Evolutionary conservation across 495 filamentous ascomycete species (phyloP), one percentile per base, ranked within the genome.

Genomic region (Penicillium bovifimosum): DNA sequence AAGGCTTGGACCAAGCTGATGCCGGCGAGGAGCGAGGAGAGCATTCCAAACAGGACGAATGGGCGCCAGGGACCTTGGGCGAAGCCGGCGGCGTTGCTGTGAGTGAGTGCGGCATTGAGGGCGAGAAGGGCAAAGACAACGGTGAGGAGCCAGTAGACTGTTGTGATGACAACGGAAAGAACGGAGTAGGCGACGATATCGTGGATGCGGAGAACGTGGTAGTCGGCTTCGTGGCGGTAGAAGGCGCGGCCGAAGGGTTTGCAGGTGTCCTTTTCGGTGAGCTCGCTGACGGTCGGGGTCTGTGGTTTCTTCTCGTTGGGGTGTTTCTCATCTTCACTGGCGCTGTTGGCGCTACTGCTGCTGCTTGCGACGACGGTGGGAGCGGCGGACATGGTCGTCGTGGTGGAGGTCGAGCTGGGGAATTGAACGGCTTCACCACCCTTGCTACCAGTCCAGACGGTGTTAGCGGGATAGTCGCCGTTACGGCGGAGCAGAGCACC

Each of bases 171-270:
- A 0, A 56, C 58, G 10, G 61, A 64, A 27, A 69, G 57, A 20
- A 58, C 60, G 1, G 71, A 76, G 49, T 77, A 76, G 45, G 59
- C 31, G 40, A 72, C 64, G 24, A 78, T 75, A 2, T 64, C 55
- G 26, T 62, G 60, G 31, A 63, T 65, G 11, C 61, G 58, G 11
- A 71, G 58, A 13, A 78, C 73, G 36, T 62, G 55, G 55, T 75
- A 77, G 28, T 66, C 63, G 5, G 73, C 67, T 35, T 68, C 44
- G 7, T 54, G 47, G 17, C 63, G 57, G 61, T 76, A 77, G 50
- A 75, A 77, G 8, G 73, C 71, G 29, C 73, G 68, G 14, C 73
- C 71, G 47, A 76, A 77, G 6, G 73, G 55, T 40, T 58, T 58
- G 33, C 43, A 49, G 57, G 31, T 59, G 27, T 59, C 56, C 14